These are phyloP conservation scores for Flaveria linearis DNA, from an alignment of 129 eudicot species.

Conservation along the genomic window DNA sequence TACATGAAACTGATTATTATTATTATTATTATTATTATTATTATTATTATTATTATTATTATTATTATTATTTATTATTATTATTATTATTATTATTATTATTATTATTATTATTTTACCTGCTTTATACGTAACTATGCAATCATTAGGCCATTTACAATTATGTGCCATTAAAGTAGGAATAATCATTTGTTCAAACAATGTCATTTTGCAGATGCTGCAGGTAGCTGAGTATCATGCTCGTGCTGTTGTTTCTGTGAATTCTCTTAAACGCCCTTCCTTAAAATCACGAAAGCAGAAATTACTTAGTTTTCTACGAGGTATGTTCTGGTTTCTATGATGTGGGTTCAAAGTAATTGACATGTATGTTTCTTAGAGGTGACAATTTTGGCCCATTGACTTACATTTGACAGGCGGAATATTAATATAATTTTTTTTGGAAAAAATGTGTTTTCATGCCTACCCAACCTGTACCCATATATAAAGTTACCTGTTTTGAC, in stretches of 20 bases:
- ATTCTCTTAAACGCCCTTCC: constrained; percentile 88
- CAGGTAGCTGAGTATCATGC: constrained; percentile 92
- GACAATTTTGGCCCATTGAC: neutral
- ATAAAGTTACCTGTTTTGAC: neutral
- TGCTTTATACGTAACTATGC: neutral
- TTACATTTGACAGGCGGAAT: neutral
- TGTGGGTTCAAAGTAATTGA: neutral
- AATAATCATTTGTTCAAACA: neutral
- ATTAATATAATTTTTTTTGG: neutral
- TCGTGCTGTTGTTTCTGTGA: constrained; percentile 65
- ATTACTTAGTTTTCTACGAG: constrained; percentile 80
- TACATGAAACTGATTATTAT: constrained; percentile 29
- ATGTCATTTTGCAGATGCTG: constrained; percentile 63
- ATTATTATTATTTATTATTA: neutral
- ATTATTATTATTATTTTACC: neutral
- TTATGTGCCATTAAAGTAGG: neutral
- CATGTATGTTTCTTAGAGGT: neutral
- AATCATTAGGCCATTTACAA: constrained; percentile 2
- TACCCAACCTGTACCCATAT: neutral
- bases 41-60: neutral
- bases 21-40: neutral
- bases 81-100: neutral
- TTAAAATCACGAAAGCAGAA: constrained; percentile 85
- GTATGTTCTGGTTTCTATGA: constrained; percentile 35
- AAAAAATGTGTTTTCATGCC: neutral